A percentile compares a stretch with the other conserved stretches of the same genome.
These are phyloP conservation scores for Globisporangium yorkense DNA, from an alignment of 352 stramenopile species.

Conservation along the genomic window DNA sequence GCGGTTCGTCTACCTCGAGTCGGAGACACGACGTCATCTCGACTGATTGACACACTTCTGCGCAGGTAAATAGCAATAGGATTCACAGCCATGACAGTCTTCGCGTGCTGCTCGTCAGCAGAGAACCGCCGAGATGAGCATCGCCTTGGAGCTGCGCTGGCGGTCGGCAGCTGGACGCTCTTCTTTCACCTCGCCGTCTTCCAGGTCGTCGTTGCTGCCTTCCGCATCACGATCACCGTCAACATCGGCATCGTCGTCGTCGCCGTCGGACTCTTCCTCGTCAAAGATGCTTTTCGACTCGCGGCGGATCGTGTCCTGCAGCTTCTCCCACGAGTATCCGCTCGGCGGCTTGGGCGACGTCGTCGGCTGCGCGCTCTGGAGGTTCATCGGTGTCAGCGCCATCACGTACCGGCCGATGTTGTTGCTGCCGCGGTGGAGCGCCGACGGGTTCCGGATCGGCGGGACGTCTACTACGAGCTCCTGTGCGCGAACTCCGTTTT, in stretches of 20 bases:
- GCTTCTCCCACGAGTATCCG: slow-evolving; percentile 72
- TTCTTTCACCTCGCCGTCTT: slow-evolving; percentile 12
- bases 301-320: slow-evolving; percentile 65
- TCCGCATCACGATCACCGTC: background rate
- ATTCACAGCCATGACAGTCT: slow-evolving; percentile 6
- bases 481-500: background rate
- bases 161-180: background rate
- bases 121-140: slow-evolving; percentile 42
- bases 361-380: slow-evolving; percentile 4
- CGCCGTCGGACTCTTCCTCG: slow-evolving; percentile 32
- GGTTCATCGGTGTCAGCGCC: slow-evolving; percentile 6
- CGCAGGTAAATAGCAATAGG: slow-evolving; percentile 15
- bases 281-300: slow-evolving; percentile 58
- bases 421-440: background rate
- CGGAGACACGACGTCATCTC: too few relatives aligned
- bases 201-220: slow-evolving; percentile 5
- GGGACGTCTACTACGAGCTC: background rate
- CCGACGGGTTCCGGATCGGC: slow-evolving; percentile 10
- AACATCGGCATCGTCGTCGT: slow-evolving; percentile 7
- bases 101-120: slow-evolving; percentile 16
- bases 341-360: slow-evolving; percentile 12
- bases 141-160: slow-evolving; percentile 8
- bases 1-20: background rate
- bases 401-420: background rate
- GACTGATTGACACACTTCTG: background rate